Base-by-base conservation (phyloP, 139 green algal species). In the Spirogloea muscicola region DNA sequence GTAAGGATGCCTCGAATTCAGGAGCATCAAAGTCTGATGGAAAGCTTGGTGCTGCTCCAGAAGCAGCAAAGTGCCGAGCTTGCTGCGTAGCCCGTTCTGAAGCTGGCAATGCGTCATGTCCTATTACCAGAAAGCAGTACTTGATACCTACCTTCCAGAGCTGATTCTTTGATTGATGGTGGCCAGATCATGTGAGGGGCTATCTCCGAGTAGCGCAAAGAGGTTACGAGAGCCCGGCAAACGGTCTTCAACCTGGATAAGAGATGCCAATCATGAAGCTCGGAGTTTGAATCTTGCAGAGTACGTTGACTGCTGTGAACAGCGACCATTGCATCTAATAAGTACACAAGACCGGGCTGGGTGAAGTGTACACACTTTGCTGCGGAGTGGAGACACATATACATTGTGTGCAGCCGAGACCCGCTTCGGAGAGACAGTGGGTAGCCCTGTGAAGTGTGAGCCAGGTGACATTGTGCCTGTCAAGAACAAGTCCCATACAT, bases 331-430 rank as follows among this genome's bases (percentile, higher is more conserved):
- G 7, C 6, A 69, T n/a, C 21, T 29, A 49, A 13, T 6, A 18
- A 49, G 13, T 29, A 25, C 39, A 69, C 39, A 69, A 69, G 7
- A 59, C 13, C 39, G 7, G 21, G 60, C 16, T 61, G 49, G 39
- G 49, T 9, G 29, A 62, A 42, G 36, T n/a, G 31, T 1, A 1
- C 46, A 64, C 41, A 57, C 72, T 64, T 18, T 66, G 40, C 29
- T 36, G 38, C 57, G 43, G 58, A 85, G 65, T 1, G 72, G 72
- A 0, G 79, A 85, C 0, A 85, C 79, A 59, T 82, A 82, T 31
- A 85, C 43, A 46, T 82, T 82, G 9, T 69, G 65, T 25, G 16
- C 37, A 0, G 59, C n/a, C 1, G 44, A 68, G 18, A 72, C 43
- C 0, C 41, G 33, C 27, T 36, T 10, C 3, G 71, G 71, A 6